Conservation (phyloP, 257 asterid species). For the Gentiana straminea region DNA sequence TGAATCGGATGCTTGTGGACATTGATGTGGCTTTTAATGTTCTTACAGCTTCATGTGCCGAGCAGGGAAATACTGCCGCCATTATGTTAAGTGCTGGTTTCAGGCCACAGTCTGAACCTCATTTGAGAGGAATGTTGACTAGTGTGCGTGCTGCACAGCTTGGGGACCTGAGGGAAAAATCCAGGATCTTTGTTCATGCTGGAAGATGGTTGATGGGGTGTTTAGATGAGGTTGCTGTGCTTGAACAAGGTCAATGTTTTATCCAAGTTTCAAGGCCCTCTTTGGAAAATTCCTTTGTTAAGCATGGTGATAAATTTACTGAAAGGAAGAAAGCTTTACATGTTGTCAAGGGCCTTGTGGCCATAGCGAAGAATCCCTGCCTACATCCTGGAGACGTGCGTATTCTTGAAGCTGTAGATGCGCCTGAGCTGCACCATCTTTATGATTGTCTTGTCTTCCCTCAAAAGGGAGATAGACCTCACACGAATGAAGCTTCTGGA, state of each 20-base stretch:
- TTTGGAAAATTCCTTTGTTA: slow-evolving; percentile 52
- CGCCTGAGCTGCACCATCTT: slow-evolving; percentile 49
- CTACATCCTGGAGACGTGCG: slow-evolving; percentile 96
- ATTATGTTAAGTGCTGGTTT: slow-evolving; percentile 90
- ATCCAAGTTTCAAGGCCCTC: slow-evolving; percentile 70
- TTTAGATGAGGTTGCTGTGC: slow-evolving; percentile 69
- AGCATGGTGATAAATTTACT: slow-evolving; percentile 58
- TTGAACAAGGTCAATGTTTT: slow-evolving; percentile 82
- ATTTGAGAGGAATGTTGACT: slow-evolving; percentile 67
- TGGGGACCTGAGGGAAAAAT: slow-evolving; percentile 63
- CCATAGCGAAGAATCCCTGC: slow-evolving; percentile 84
- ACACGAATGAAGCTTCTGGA: slow-evolving; percentile 89
- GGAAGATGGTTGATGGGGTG: slow-evolving; percentile 99
- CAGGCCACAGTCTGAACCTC: slow-evolving; percentile 68
- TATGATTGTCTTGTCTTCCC: slow-evolving; percentile 86
- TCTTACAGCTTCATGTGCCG: slow-evolving; percentile 62
- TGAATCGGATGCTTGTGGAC: slow-evolving; percentile 57
- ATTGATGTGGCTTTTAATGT: slow-evolving; percentile 63
- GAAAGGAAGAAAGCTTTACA: slow-evolving; percentile 32
- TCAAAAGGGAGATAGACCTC: slow-evolving; percentile 85
- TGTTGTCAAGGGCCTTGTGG: slow-evolving; percentile 67
- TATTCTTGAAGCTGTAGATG: slow-evolving; percentile 75
- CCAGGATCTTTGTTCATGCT: slow-evolving; percentile 69
- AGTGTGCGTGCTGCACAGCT: slow-evolving; percentile 91
- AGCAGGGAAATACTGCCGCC: slow-evolving; percentile 69